Conservation (phyloP, 805 yeast genomes). For the Lipomyces spencermartinsiae region DNA sequence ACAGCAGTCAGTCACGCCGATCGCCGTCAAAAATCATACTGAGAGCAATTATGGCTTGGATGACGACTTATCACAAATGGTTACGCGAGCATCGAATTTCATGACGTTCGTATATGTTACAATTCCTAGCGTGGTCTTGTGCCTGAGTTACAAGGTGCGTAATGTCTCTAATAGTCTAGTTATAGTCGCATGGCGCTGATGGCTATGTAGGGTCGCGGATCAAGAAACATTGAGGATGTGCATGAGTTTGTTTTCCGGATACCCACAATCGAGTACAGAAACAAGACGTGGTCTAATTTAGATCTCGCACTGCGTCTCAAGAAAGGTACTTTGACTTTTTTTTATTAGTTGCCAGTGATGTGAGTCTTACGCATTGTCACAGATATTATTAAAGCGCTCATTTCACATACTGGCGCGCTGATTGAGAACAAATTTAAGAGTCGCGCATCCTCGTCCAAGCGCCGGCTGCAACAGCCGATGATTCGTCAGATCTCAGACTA, state of each 20-base stretch:
- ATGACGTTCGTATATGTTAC: constrained; percentile 68
- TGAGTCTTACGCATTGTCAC: background rate
- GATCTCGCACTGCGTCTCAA: constrained; percentile 70
- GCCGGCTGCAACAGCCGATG: constrained; percentile 14
- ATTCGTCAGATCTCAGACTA: constrained; percentile 48
- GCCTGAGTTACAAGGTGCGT: constrained; percentile 67
- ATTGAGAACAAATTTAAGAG: constrained; percentile 73
- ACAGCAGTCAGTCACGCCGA: background rate
- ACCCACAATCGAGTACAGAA: constrained; percentile 64
- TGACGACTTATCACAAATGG: constrained; percentile 61
- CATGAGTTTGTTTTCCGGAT: constrained; percentile 70
- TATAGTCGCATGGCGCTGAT: background rate
- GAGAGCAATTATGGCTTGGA: constrained; percentile 11
- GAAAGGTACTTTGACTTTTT: constrained; percentile 51
- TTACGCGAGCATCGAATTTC: constrained; percentile 73
- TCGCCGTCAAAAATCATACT: background rate
- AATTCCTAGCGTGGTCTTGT: constrained; percentile 58
- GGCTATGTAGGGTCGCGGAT: constrained; percentile 61
- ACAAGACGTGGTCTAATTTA: constrained; percentile 72
- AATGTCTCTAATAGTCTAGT: background rate
- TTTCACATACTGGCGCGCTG: constrained; percentile 70
- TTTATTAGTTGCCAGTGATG: background rate
- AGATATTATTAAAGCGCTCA: constrained; percentile 48
- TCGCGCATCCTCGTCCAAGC: constrained; percentile 33
- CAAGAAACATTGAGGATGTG: constrained; percentile 73